phyloP scores from a whole-genome alignment of 73 alveolate genomes.

The Paramecium octaurelia region DNA sequence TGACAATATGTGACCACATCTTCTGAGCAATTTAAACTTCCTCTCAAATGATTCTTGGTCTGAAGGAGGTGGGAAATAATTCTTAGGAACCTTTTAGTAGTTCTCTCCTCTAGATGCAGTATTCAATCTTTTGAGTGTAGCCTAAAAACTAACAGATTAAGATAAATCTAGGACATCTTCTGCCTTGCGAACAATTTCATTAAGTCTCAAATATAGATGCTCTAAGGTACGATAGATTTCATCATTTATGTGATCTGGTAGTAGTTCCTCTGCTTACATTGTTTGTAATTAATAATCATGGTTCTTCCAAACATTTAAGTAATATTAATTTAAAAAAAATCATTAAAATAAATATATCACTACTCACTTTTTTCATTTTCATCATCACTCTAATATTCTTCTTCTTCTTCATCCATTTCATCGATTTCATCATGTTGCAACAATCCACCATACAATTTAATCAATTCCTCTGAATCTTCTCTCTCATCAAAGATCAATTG shows the following conservation, averaged over 20 bases:
- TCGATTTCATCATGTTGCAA: constrained; percentile 44
- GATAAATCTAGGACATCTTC: not conserved
- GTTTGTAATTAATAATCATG: not conserved
- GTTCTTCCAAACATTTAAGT: not conserved
- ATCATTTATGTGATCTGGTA: not conserved
- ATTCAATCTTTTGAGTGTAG: not conserved
- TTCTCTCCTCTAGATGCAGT: not conserved
- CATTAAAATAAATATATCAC: not conserved
- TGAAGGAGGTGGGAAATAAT: not conserved
- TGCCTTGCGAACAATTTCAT: not conserved
- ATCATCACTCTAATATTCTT: constrained; percentile 39
- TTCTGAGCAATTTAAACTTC: constrained; percentile 7
- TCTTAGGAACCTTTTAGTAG: not conserved
- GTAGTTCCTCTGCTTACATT: not conserved
- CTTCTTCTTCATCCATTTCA: constrained; percentile 63
- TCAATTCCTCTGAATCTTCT: constrained; percentile 63
- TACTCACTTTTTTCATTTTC: not conserved
- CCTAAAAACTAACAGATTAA: constrained; percentile 5
- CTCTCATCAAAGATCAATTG: constrained; percentile 67
- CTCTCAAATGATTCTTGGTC: constrained; percentile 15
- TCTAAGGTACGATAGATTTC: not conserved
- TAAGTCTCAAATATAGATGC: not conserved
- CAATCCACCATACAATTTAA: constrained; percentile 26
- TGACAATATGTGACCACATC: not conserved
- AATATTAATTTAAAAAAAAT: not conserved